Conservation (phyloP, 352 stramenopile genomes). For the Phytophthora multivora region DNA sequence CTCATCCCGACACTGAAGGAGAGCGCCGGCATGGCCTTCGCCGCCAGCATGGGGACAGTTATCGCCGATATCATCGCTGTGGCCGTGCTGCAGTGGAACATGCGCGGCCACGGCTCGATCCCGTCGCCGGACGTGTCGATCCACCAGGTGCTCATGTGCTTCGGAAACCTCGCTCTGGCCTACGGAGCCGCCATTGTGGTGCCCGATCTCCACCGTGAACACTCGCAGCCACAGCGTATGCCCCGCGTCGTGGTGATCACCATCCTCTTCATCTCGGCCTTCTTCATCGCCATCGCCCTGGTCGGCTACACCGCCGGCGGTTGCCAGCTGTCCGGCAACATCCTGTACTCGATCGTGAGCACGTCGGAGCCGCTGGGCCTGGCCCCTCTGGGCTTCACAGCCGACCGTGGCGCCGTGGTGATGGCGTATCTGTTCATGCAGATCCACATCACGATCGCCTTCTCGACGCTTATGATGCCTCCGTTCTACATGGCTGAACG, state of each 20-base stretch:
- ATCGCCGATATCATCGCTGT: slow-evolving; percentile 53
- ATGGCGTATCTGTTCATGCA: slow-evolving; percentile 68
- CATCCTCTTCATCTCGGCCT: slow-evolving; percentile 47
- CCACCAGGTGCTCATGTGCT: slow-evolving; percentile 50
- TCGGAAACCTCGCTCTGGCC: slow-evolving; percentile 54
- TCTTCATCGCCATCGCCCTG: slow-evolving; percentile 51
- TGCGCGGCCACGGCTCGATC: slow-evolving; percentile 46
- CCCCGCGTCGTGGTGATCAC: slow-evolving; percentile 57
- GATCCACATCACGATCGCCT: slow-evolving; percentile 51
- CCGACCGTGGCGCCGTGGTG: slow-evolving; percentile 47
- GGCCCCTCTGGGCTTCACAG: slow-evolving; percentile 48
- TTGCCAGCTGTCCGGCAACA: slow-evolving; percentile 60
- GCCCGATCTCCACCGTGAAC: slow-evolving; percentile 53
- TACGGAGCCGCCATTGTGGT: slow-evolving; percentile 65
- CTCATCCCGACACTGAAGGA: slow-evolving; percentile 61
- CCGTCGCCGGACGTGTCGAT: slow-evolving; percentile 42
- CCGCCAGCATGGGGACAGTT: slow-evolving; percentile 50
- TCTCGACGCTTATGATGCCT: slow-evolving; percentile 54
- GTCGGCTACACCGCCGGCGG: slow-evolving; percentile 49
- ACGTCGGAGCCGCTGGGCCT: slow-evolving; percentile 30
- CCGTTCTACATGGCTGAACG: slow-evolving; percentile 69
- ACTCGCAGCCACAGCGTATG: slow-evolving; percentile 57
- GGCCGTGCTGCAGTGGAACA: slow-evolving; percentile 46
- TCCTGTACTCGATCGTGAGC: slow-evolving; percentile 59
- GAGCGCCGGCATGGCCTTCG: slow-evolving; percentile 47